phyloP scores from a whole-genome alignment of 208 protist genomes.

The Novymonas esmeraldas region DNA sequence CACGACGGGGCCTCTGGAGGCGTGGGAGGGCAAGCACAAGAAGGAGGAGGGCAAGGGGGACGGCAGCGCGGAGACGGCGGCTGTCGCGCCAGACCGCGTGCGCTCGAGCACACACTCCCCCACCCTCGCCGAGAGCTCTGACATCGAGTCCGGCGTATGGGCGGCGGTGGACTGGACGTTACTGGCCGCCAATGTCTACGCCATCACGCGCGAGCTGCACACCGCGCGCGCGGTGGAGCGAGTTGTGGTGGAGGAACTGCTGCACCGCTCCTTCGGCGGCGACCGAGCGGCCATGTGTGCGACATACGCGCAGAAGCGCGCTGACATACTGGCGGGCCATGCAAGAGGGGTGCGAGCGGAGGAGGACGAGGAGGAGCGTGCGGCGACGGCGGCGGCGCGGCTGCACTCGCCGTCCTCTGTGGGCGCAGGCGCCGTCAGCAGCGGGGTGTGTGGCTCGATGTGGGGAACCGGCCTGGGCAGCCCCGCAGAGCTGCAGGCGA shows the following conservation, averaged over 20 bases:
- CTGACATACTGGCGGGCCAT: neutral
- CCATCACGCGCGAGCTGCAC: slow-evolving; percentile 19
- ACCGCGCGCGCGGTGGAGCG: slow-evolving; percentile 11
- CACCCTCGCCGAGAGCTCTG: neutral
- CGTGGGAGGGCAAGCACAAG: neutral
- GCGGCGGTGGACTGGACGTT: slow-evolving; percentile 26
- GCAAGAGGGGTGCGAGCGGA: slow-evolving; percentile 4
- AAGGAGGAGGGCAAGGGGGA: neutral
- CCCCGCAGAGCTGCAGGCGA: neutral
- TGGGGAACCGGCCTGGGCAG: no score
- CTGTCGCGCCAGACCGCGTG: no score
- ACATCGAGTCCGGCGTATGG: slow-evolving; percentile 2
- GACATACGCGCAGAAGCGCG: slow-evolving; percentile 16
- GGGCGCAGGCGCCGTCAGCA: neutral
- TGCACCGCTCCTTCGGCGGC: neutral
- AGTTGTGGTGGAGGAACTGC: slow-evolving; percentile 16
- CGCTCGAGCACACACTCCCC: no score
- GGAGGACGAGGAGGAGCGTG: slow-evolving; percentile 8
- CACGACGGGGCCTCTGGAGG: neutral
- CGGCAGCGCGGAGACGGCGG: neutral
- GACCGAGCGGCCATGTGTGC: slow-evolving; percentile 11
- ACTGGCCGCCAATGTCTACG: slow-evolving; percentile 33
- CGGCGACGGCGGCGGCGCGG: neutral
- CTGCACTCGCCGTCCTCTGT: neutral
- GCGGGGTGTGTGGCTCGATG: neutral